These are phyloP conservation scores for Acer negundo DNA, from an alignment of 345 rosid genomes.

Conservation along the genomic window DNA sequence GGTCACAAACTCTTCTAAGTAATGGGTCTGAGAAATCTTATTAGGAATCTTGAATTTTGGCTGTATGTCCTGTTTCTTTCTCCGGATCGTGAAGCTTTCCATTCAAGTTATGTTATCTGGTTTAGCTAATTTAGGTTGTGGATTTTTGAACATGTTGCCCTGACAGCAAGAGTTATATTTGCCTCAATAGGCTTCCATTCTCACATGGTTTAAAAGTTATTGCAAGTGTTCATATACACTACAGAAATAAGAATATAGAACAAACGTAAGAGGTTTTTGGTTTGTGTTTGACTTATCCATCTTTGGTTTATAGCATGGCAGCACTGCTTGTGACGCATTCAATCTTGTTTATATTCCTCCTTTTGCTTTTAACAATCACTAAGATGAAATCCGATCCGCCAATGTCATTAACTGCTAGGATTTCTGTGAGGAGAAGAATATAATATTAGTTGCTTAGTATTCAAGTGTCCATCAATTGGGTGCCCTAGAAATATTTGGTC, in stretches of 20 bases:
- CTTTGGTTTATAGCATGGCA: background rate
- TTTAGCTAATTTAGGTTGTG: background rate
- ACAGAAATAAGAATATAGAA: constrained; percentile 1
- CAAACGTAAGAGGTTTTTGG: background rate
- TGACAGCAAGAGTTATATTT: background rate
- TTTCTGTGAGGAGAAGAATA: too few species aligned
- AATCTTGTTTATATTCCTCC: background rate
- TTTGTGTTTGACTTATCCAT: background rate
- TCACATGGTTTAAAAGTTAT: background rate
- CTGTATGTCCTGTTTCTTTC: background rate
- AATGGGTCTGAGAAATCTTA: background rate
- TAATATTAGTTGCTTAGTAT: too few species aligned
- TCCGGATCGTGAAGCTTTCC: background rate
- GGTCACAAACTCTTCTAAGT: constrained; percentile 57
- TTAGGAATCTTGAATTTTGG: background rate
- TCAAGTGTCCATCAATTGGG: too few species aligned
- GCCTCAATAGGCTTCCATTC: background rate
- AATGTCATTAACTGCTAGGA: background rate
- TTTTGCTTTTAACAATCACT: background rate
- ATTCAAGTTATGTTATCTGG: background rate
- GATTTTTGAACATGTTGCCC: background rate
- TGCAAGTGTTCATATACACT: constrained; percentile 10
- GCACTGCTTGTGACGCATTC: too few species aligned
- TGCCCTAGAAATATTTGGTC: too few species aligned
- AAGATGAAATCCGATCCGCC: background rate